Conservation (phyloP, 495 filamentous ascomycete species). For the Neurospora intermedia region DNA sequence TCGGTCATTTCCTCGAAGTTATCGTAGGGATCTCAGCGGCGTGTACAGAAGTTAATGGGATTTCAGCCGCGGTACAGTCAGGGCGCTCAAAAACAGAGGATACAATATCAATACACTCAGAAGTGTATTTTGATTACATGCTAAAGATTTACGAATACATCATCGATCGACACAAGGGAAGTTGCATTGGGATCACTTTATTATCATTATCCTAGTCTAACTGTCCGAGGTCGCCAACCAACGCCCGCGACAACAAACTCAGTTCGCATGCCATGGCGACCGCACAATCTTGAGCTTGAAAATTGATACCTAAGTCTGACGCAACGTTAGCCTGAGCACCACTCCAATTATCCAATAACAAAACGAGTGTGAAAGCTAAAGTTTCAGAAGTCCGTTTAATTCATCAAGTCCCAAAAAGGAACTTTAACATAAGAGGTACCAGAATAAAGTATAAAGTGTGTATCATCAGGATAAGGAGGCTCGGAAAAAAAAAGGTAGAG, state of each 20-base stretch:
- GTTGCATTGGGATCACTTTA: not conserved
- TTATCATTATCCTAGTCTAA: not conserved
- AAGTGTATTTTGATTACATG: not conserved
- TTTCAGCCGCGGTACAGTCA: not conserved
- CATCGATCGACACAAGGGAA: not conserved
- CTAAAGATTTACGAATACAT: not conserved
- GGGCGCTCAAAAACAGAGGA: not conserved
- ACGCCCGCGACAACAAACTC: not conserved
- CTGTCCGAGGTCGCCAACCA: not conserved
- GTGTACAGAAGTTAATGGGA: not conserved
- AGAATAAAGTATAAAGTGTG: slow-evolving; percentile 37
- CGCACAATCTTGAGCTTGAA: not conserved
- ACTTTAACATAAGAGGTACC: slow-evolving; percentile 57
- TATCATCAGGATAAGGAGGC: slow-evolving; percentile 37
- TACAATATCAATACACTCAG: not conserved
- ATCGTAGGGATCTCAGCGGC: not conserved
- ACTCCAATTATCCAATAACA: not conserved
- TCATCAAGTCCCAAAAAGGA: slow-evolving; percentile 35
- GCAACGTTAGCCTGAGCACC: slow-evolving; percentile 10
- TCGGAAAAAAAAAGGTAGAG: not conserved
- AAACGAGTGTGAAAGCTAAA: slow-evolving; percentile 5
- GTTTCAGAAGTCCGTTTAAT: slow-evolving; percentile 50
- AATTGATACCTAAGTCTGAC: not conserved
- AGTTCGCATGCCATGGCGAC: not conserved
- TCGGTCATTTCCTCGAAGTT: not conserved